Evolutionary conservation across 805 yeast species (phyloP).

Genomic region (Candida montana): DNA sequence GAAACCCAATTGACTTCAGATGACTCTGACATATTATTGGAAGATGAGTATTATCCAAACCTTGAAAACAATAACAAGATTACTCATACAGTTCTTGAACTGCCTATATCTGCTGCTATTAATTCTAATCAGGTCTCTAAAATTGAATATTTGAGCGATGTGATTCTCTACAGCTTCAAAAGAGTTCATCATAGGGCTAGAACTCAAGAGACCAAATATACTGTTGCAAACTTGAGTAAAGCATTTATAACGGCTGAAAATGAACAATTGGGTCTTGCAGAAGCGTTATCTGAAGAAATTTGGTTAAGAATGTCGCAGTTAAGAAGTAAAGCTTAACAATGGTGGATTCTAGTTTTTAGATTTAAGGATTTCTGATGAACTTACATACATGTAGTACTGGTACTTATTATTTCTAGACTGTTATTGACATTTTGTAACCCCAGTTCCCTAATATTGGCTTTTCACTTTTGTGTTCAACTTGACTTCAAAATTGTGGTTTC

Average conservation of each 20-base stretch:
- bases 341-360: not conserved
- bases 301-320: conserved; percentile 30
- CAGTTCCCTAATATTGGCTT: too few relatives aligned
- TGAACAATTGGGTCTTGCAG: conserved; percentile 57
- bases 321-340: conserved; percentile 6
- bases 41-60: not conserved
- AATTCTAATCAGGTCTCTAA: not conserved
- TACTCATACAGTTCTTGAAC: not conserved
- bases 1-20: conserved; percentile 22
- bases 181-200: conserved; percentile 49
- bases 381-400: not conserved
- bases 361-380: not conserved
- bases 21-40: not conserved
- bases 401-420: too few relatives aligned
- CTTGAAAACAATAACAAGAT: not conserved
- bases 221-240: conserved; percentile 39
- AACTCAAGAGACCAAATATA: conserved; percentile 39
- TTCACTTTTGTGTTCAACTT: too few relatives aligned
- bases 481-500: too few relatives aligned
- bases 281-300: conserved; percentile 63
- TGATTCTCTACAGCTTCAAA: conserved; percentile 39
- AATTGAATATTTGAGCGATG: conserved; percentile 35
- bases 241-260: conserved; percentile 42
- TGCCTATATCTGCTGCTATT: too few relatives aligned
- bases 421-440: too few relatives aligned